phyloP scores from a whole-genome alignment of 2,329 filamentous ascomycete species.

The Neonectria magnoliae region DNA sequence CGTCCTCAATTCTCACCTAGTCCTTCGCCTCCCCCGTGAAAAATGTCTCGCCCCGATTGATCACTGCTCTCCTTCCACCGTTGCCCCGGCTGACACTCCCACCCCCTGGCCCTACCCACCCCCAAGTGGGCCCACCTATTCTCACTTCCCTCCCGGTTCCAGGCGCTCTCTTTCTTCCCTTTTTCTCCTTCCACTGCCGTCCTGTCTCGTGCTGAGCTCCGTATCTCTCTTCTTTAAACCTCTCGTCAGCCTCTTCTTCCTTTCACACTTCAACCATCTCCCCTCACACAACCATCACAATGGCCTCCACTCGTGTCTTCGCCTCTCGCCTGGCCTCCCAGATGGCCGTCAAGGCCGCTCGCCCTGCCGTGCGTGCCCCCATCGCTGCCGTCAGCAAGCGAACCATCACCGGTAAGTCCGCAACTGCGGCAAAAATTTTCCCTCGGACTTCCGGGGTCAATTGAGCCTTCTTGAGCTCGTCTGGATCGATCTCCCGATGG shows the following conservation, averaged over 20 bases:
- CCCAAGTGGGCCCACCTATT: slow-evolving; percentile 50
- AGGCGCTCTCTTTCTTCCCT: slow-evolving; percentile 53
- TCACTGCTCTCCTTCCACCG: slow-evolving; percentile 41
- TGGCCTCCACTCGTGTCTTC: slow-evolving; percentile 82
- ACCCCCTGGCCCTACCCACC: slow-evolving; percentile 45
- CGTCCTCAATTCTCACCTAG: slow-evolving; percentile 31
- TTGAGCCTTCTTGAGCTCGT: slow-evolving; percentile 39
- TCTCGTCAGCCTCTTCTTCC: slow-evolving; percentile 45
- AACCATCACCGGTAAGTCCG: slow-evolving; percentile 75
- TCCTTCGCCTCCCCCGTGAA: slow-evolving; percentile 36
- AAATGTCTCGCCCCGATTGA: slow-evolving; percentile 45
- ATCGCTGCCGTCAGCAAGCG: slow-evolving; percentile 76
- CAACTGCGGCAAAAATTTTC: slow-evolving; percentile 47
- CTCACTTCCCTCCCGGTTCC: slow-evolving; percentile 49
- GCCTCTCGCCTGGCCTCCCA: slow-evolving; percentile 80
- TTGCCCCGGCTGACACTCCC: slow-evolving; percentile 50
- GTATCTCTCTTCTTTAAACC: slow-evolving; percentile 48
- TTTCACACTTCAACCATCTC: slow-evolving; percentile 46
- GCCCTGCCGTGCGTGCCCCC: slow-evolving; percentile 75
- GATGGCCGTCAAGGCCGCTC: slow-evolving; percentile 81
- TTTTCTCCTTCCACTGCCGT: slow-evolving; percentile 52
- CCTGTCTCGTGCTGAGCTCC: slow-evolving; percentile 48
- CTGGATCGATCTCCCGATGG: slow-evolving; percentile 46
- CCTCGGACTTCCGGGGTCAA: slow-evolving; percentile 40
- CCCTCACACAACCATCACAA: slow-evolving; percentile 69